Percentiles rank a stretch among this genome's conserved stretches.
phyloP scores from a whole-genome alignment of 2,329 filamentous ascomycete genomes.

The Paecilomyces niveus region DNA sequence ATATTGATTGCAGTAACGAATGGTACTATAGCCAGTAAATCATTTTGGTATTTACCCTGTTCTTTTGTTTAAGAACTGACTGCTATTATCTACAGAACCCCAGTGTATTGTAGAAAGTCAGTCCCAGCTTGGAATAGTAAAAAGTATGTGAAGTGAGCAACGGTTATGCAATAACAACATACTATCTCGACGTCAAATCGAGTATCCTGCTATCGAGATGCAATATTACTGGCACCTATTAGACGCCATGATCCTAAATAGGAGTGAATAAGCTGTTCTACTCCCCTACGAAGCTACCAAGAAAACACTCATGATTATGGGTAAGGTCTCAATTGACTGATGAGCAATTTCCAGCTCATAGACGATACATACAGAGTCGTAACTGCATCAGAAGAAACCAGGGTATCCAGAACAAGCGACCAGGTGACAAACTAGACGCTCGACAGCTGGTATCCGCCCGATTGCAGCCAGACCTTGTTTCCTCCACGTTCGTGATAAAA shows the following conservation, averaged over 20 bases:
- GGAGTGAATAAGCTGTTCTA: not conserved
- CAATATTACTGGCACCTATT: not conserved
- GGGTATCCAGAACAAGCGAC: slow-evolving; percentile 16
- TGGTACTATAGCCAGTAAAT: no score
- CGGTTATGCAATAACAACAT: no score
- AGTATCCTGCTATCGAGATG: no score
- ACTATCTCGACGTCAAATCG: no score
- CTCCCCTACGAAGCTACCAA: not conserved
- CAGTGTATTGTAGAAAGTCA: no score
- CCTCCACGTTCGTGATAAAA: slow-evolving; percentile 52
- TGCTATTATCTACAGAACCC: no score
- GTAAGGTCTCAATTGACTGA: not conserved
- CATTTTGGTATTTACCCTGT: no score
- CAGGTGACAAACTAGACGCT: slow-evolving; percentile 15
- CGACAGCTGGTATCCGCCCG: slow-evolving; percentile 14
- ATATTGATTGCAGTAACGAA: not conserved
- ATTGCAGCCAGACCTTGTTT: slow-evolving; percentile 35
- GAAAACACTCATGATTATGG: not conserved
- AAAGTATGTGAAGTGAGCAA: no score
- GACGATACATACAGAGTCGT: slow-evolving; percentile 21
- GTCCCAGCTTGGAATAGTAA: no score
- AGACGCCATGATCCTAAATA: no score
- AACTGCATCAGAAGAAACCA: slow-evolving; percentile 30
- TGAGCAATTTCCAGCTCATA: slow-evolving; percentile 19
- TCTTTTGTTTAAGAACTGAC: no score